Conservation (phyloP, 164 flowering plant species). For the Liriodendron chinense region DNA sequence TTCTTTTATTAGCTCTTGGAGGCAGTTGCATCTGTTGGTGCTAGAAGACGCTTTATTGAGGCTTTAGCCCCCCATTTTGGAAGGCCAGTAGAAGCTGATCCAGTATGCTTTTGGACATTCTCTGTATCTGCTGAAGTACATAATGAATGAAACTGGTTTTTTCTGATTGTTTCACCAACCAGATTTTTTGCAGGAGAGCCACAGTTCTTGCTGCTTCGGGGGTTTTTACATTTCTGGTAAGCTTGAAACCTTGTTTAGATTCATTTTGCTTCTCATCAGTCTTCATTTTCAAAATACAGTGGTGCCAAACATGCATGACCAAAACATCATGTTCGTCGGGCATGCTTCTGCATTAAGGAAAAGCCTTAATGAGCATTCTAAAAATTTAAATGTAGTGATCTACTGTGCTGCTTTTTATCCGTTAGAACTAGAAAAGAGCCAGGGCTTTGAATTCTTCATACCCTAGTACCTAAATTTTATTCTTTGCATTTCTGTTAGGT, state of each 20-base stretch:
- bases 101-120: conserved; percentile 38
- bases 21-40: conserved; percentile 63
- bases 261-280: too few relatives aligned
- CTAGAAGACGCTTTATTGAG: conserved; percentile 71
- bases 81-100: conserved; percentile 87
- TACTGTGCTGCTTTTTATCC: not conserved
- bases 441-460: not conserved
- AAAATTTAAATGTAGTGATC: too few relatives aligned
- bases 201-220: conserved; percentile 62
- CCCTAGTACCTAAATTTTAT: not conserved
- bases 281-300: not conserved
- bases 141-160: conserved; percentile 1
- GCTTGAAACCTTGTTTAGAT: not conserved
- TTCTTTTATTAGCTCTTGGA: conserved; percentile 43
- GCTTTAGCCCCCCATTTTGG: conserved; percentile 72
- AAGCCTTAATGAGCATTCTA: too few relatives aligned
- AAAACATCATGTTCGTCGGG: not conserved
- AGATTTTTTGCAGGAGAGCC: conserved; percentile 86
- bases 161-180: conserved; percentile 21
- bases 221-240: conserved; percentile 76
- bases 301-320: not conserved
- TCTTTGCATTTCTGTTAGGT: not conserved
- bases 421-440: not conserved
- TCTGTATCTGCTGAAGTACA: not conserved
- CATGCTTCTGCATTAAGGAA: not conserved